Conservation (phyloP, 352 stramenopile genomes). For the Plasmopara halstedii region DNA sequence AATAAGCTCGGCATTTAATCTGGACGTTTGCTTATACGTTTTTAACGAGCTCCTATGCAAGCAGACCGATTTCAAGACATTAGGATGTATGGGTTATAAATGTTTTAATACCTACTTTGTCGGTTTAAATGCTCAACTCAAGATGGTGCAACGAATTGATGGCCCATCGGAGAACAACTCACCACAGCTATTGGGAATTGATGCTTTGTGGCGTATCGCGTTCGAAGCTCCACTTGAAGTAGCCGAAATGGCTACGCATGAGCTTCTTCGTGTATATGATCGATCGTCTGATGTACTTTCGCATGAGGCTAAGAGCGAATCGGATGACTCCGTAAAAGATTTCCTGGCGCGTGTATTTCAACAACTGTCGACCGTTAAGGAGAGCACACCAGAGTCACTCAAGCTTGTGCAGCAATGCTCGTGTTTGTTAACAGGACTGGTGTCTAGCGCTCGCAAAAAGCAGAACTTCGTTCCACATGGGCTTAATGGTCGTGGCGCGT, state of each 20-base stretch:
- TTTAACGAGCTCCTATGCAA: constrained; percentile 79
- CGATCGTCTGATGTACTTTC: constrained; percentile 32
- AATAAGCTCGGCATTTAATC: constrained; percentile 68
- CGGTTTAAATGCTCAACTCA: constrained; percentile 56
- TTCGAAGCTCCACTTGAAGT: constrained; percentile 75
- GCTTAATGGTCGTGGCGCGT: constrained; percentile 56
- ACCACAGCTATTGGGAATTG: constrained; percentile 54
- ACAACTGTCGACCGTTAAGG: constrained; percentile 45
- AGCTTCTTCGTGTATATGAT: constrained; percentile 78
- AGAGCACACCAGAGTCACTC: constrained; percentile 41
- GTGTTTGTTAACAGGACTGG: constrained; percentile 59
- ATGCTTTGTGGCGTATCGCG: constrained; percentile 77
- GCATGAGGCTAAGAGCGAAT: constrained; percentile 6
- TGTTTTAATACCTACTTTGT: constrained; percentile 87
- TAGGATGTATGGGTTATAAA: constrained; percentile 73
- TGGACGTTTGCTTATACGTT: constrained; percentile 72
- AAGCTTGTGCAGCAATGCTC: constrained; percentile 75
- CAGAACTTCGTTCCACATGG: constrained; percentile 55
- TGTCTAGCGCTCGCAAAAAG: constrained; percentile 43
- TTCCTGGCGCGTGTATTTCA: constrained; percentile 77
- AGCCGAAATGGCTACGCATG: constrained; percentile 63
- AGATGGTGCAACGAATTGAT: constrained; percentile 21
- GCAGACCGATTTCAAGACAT: constrained; percentile 63
- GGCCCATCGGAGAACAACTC: constrained; percentile 13
- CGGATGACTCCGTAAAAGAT: constrained; percentile 49